Evolutionary conservation across 495 filamentous ascomycete species (phyloP), one percentile per base, ranked within the genome.

Genomic region (Penicillium soppii): DNA sequence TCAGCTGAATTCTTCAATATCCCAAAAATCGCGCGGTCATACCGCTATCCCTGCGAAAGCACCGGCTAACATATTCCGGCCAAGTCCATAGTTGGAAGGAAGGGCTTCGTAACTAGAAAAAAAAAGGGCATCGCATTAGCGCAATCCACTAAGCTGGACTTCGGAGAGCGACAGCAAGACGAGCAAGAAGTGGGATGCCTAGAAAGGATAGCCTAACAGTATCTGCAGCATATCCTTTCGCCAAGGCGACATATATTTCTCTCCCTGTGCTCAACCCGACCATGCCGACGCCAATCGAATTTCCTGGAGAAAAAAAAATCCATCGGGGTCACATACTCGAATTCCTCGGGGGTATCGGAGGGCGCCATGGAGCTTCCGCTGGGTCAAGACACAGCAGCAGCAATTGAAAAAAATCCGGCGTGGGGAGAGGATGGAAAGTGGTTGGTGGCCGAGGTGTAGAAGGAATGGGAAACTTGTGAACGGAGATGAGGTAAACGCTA

Each of bases 41-140:
- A 97, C 94, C 69, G 91, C 91, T 62, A 99, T 95, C 47, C 94
- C 94, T 42, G 94, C 94, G 71, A 97, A 96, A 59, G 95, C 94
- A 67, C 94, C 94, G 12, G 95, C 95, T 43, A 86, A 68, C 87
- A 96, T 94, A 69, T 96, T 96, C 52, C 74, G 76, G 48, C 74
- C 72, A 54, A 87, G 70, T 62, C 82, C 79, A 77, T 83, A 84
- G 72, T 88, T 84, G 12, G 84, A 83, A 45, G 84, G 84, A 53
- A 89, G 75, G 52, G 78, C 78, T 72, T 89, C 86, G 73, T 88
- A 89, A 48, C 82, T 85, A 52, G 12, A 46, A n/a, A 55, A 46
- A n/a, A 55, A 57, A 13, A 35, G 43, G 17, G 15, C 40, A 40
- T 19, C 32, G 23, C 17, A 59, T 67, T 63, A 70, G 63, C 52